Evolutionary conservation across 352 stramenopile genomes (phyloP).

Genomic region (Globisporangium irregulare): DNA sequence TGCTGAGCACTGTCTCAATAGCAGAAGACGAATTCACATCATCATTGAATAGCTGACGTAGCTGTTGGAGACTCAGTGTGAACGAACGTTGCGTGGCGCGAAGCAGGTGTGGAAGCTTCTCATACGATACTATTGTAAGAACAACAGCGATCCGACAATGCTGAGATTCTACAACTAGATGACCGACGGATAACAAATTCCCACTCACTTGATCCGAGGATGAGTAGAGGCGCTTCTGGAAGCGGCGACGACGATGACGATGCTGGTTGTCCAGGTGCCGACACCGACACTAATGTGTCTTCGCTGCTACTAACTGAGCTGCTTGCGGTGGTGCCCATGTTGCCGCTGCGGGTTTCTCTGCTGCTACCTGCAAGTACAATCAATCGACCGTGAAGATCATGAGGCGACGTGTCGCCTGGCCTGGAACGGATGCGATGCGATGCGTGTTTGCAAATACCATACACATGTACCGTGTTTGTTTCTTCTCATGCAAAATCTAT

Average conservation of each 20-base stretch:
- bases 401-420: too few relatives aligned
- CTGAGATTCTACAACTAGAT: too few relatives aligned
- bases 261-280: background rate
- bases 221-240: background rate
- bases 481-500: conserved; percentile 6
- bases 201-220: background rate
- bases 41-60: background rate
- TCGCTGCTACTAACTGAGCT: background rate
- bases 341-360: too few relatives aligned
- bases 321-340: background rate
- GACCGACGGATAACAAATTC: too few relatives aligned
- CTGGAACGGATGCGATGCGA: too few relatives aligned
- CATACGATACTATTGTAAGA: background rate
- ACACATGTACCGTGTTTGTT: too few relatives aligned
- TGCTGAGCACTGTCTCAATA: conserved; percentile 14
- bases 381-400: too few relatives aligned
- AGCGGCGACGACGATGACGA: background rate
- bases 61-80: background rate
- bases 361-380: too few relatives aligned
- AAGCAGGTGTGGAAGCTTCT: background rate
- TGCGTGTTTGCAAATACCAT: too few relatives aligned
- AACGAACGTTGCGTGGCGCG: background rate
- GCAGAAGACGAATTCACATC: background rate
- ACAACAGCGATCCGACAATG: background rate
- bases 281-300: background rate